Base-by-base conservation (phyloP, 2,329 filamentous ascomycete species). In the Exophiala calicioides region DNA sequence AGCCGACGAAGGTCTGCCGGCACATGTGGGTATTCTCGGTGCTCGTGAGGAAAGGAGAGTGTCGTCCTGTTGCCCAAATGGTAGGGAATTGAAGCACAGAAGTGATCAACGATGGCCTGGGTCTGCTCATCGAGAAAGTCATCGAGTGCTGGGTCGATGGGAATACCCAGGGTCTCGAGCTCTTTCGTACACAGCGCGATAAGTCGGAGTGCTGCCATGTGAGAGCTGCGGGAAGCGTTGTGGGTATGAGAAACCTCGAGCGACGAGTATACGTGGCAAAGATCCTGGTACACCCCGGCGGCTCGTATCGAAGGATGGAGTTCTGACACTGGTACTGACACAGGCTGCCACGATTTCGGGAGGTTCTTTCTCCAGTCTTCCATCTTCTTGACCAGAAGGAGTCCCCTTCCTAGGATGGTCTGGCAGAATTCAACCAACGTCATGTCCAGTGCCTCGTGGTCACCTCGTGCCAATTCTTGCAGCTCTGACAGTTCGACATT, bases 81-180 rank as follows among this genome's bases (percentile, higher is more conserved):
- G 38, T 56, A 61, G 3, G 59, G 59, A 8, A 61, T 44, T 30
- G 56, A 59, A 6, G 58, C 49, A 37, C 59, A 61, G 39, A 58
- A 47, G 19, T 38, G 42, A 20, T 61, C 58, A 4, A 53, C 51
- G 18, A 61, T 40, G 18, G 49, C 47, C 39, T 60, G 59, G 18
- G 56, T 42, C 12, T 32, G 49, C 10, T 47, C 20, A 13, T 46
- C 30, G 20, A 55, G 7, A 16, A 52, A 23, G 12, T 33, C 9
- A 5, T 37, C 35, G 19, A 51, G 15, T n/a, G 16, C 21, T 5
- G 43, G 43, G 23, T 50, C 32, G 12, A 39, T 20, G 13, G 27
- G 30, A 24, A 51, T n/a, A 16, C 47, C 47, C 12, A 51, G 39
- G 6, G 37, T 31, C 33, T 43, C 29, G n/a, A 51, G 38, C 12